Evolutionary conservation across 2,329 filamentous ascomycete genomes (phyloP), one percentile per base, ranked within the genome.

Genomic region (Pseudogymnoascus sp.): DNA sequence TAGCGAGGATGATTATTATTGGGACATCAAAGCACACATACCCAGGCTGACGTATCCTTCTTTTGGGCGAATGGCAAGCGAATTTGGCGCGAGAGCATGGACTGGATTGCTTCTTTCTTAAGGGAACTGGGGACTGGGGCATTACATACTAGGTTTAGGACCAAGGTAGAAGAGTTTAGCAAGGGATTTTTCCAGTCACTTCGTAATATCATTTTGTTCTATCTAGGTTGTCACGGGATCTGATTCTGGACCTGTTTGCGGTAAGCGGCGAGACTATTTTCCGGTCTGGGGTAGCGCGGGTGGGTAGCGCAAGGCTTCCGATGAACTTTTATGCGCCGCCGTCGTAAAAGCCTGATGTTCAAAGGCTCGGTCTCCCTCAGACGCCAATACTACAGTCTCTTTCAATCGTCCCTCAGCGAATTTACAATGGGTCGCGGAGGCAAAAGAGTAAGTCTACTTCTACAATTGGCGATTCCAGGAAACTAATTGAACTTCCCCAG

Each of bases 401-500:
- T 60, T 38, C 31, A 38, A 60, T 8, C 34, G 1, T 36, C 34
- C 38, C 38, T 40, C 36, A 40, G 34, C 25, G 34, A 25, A 40
- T 25, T 40, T 42, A 42, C 10, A 23, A 64, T 64, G 63, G 63
- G 60, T 44, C 63, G 63, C 37, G 63, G 63, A 62, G 63, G 63
- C 53, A 63, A 63, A 53, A 63, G 63, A 63, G 63, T 64, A 28
- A 42, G 63, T 40, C 5, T 18, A 42, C 14, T 1, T 23, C 16
- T 25, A 28, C 59, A 40, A 38, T 60, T 60, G 36, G 36, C 59
- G 14, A 60, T 18, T 31, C 36, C 21, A 28, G 16, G 12, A 31
- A 44, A 21, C 63, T 64, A 53, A 64, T 44, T n/a, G 14, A 50
- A 4, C 21, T 8, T 40, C 21, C 23, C 28, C 31, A 50, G 63